Conservation (phyloP, 345 rosid species). For the Pelargonium nanum region DNA sequence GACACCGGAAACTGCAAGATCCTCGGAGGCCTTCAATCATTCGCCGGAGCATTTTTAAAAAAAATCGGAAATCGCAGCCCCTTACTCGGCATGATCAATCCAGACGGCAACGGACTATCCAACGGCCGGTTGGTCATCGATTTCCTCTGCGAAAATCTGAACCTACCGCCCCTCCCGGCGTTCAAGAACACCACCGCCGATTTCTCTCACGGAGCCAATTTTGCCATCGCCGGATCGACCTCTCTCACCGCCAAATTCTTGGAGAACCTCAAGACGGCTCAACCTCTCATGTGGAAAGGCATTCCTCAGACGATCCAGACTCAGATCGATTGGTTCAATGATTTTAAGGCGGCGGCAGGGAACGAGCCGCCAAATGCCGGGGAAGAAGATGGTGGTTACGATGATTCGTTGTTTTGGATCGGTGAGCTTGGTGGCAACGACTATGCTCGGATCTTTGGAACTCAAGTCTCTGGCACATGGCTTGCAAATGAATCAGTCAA, state of each 20-base stretch:
- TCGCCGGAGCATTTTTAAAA: not conserved
- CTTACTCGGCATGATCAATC: not conserved
- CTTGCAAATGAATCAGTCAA: conserved; percentile 10
- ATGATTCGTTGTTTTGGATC: conserved; percentile 19
- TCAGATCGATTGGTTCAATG: conserved; percentile 33
- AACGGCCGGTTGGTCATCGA: conserved; percentile 34
- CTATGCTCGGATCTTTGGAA: conserved; percentile 19
- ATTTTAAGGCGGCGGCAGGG: not conserved
- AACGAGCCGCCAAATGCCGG: not conserved
- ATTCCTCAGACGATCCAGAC: conserved; percentile 16
- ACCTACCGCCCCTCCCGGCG: conserved; percentile 21
- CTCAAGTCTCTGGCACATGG: conserved; percentile 7
- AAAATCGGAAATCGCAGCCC: not conserved
- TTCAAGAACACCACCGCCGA: conserved; percentile 8
- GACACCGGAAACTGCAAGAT: not conserved
- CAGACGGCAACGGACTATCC: conserved; percentile 7
- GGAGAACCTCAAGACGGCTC: not conserved
- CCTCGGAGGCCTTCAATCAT: not conserved
- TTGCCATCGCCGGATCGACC: conserved; percentile 35
- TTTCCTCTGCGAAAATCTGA: conserved; percentile 22
- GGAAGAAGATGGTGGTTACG: not conserved
- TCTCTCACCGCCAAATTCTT: conserved; percentile 16
- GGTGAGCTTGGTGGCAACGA: conserved; percentile 27
- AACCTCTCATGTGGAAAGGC: conserved; percentile 17
- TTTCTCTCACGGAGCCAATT: conserved; percentile 25